phyloP scores from a whole-genome alignment of 305 asterid genomes.

The Ajuga reptans region DNA sequence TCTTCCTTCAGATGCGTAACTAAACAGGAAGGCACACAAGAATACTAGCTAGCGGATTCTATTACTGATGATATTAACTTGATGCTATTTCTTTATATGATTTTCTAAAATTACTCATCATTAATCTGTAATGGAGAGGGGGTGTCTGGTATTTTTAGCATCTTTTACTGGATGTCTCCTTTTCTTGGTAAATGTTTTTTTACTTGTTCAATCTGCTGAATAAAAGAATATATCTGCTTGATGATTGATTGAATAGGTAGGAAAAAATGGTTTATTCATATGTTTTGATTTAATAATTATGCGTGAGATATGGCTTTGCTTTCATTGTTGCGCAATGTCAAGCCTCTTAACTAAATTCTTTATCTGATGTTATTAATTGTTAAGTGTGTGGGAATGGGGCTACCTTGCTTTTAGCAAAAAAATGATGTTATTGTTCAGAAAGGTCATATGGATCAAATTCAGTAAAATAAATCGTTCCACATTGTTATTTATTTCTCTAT shows the following conservation, averaged over 20 bases:
- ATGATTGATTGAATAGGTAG: background rate
- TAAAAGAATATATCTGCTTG: too few species aligned
- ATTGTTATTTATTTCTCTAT: background rate
- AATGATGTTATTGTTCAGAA: background rate
- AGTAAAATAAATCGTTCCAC: background rate
- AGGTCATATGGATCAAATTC: background rate
- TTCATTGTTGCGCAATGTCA: background rate
- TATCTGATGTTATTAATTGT: background rate
- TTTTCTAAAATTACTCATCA: background rate
- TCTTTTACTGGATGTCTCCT: background rate
- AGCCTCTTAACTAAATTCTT: background rate
- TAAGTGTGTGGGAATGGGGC: slow-evolving; percentile 1
- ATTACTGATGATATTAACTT: too few species aligned
- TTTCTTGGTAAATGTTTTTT: background rate
- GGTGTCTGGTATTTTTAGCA: background rate
- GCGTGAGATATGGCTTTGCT: background rate
- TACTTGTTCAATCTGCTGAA: background rate
- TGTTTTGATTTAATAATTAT: background rate
- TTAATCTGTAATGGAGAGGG: background rate
- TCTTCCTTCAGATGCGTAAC: too few species aligned
- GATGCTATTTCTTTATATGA: background rate
- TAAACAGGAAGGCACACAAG: too few species aligned
- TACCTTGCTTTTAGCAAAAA: background rate
- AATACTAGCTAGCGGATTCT: too few species aligned
- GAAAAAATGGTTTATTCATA: background rate